Evolutionary conservation across 208 protist genomes (phyloP).

Genomic region (Leishmania gerbilli): DNA sequence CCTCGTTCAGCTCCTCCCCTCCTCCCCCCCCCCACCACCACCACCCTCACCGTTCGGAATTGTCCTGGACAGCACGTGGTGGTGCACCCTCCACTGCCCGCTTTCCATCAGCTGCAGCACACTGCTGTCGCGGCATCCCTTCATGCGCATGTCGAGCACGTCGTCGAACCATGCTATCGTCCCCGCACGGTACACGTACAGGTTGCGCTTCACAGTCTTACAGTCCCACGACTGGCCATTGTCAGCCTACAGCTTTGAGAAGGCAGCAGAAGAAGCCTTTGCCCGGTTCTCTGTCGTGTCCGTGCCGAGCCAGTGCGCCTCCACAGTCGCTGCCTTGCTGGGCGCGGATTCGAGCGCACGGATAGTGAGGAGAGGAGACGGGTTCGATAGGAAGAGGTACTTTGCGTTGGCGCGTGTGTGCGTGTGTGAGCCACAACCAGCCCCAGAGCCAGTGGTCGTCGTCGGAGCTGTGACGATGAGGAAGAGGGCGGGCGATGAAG

Average conservation of each 20-base stretch:
- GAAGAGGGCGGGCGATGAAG: not conserved
- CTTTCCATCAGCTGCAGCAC: conserved; percentile 14
- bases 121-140: conserved; percentile 16
- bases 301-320: conserved; percentile 17
- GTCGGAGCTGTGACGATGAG: not conserved
- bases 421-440: not conserved
- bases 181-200: not conserved
- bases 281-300: conserved; percentile 12
- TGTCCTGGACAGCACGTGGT: conserved; percentile 22
- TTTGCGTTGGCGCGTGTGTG: not conserved
- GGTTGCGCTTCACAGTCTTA: conserved; percentile 14
- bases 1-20: conserved; percentile 2
- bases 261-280: conserved; percentile 4
- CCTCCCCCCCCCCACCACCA: not conserved
- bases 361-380: not conserved
- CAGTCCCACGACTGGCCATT: conserved; percentile 10
- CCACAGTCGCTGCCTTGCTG: conserved; percentile 7
- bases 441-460: not conserved
- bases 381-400: not conserved
- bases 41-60: conserved; percentile 12
- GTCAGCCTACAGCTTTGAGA: conserved; percentile 9
- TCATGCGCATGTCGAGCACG: conserved; percentile 23
- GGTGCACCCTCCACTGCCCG: conserved; percentile 17
- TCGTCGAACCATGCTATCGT: conserved; percentile 22
- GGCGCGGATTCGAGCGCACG: not conserved